phyloP scores from a whole-genome alignment of 1,139 yeast genomes.

The Torulaspora pretoriensis region DNA sequence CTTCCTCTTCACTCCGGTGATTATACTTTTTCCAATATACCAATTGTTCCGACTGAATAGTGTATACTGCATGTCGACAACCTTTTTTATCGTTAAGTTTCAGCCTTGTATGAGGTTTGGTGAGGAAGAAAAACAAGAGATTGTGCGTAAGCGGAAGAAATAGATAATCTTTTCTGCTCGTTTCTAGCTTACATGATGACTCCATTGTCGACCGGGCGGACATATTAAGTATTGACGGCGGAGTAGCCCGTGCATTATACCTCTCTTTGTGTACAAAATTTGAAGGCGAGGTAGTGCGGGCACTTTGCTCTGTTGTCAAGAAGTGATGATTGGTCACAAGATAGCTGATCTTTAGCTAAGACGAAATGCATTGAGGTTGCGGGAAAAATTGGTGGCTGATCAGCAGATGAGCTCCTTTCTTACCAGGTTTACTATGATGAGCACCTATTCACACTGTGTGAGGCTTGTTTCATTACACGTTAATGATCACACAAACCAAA shows the following conservation, averaged over 20 bases:
- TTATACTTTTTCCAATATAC: conserved; percentile 29
- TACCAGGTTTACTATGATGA: conserved; percentile 25
- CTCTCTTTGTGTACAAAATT: conserved; percentile 37
- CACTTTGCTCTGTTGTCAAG: conserved; percentile 27
- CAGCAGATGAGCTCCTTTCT: conserved; percentile 12
- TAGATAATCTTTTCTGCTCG: conserved; percentile 7
- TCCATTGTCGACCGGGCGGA: conserved; percentile 41
- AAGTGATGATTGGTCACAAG: conserved; percentile 41
- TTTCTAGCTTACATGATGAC: conserved; percentile 32
- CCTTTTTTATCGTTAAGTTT: conserved; percentile 38
- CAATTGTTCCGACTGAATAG: conserved; percentile 42
- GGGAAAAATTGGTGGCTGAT: conserved; percentile 5
- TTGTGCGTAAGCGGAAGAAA: background rate
- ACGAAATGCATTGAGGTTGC: conserved; percentile 3
- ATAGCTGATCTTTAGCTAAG: conserved; percentile 33
- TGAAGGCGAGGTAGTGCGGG: conserved; percentile 30
- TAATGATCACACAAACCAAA: conserved; percentile 36
- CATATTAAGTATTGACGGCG: conserved; percentile 35
- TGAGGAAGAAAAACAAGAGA: background rate
- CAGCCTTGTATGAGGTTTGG: conserved; percentile 38
- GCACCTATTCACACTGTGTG: conserved; percentile 40
- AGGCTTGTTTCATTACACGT: conserved; percentile 31
- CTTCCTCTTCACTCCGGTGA: conserved; percentile 22
- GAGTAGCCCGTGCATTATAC: conserved; percentile 25
- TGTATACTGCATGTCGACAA: conserved; percentile 37